phyloP scores from a whole-genome alignment of 2,329 filamentous ascomycete species.

The Diplocarpon mali region DNA sequence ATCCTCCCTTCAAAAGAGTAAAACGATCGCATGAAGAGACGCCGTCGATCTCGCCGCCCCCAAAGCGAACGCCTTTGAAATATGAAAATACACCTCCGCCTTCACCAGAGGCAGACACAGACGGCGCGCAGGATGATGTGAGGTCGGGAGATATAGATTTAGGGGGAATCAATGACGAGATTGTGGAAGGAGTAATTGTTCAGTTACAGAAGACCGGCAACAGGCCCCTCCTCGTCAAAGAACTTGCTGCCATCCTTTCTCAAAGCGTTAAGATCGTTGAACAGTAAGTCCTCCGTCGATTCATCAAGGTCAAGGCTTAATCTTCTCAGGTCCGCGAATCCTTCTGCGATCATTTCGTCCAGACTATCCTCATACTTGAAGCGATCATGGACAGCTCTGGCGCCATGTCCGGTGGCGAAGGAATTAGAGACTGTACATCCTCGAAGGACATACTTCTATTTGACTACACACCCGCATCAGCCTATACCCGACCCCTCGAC shows the following conservation, averaged over 20 bases:
- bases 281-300: constrained; percentile 54
- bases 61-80: constrained; percentile 31
- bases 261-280: constrained; percentile 72
- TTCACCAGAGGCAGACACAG: constrained; percentile 46
- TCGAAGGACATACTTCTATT: constrained; percentile 90
- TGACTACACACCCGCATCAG: constrained; percentile 78
- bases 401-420: constrained; percentile 83
- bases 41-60: constrained; percentile 34
- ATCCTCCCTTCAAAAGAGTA: constrained; percentile 51
- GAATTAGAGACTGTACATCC: constrained; percentile 88
- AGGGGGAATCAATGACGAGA: constrained; percentile 83
- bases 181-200: constrained; percentile 81
- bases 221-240: constrained; percentile 87
- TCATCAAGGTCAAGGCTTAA: constrained; percentile 19
- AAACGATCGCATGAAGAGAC: constrained; percentile 63
- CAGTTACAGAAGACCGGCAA: constrained; percentile 86
- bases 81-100: constrained; percentile 71
- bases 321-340: constrained; percentile 73
- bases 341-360: constrained; percentile 88
- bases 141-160: constrained; percentile 55
- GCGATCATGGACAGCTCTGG: constrained; percentile 65
- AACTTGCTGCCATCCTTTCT: constrained; percentile 72
- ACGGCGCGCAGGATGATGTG: constrained; percentile 32
- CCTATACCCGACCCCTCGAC: constrained; percentile 59
- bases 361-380: constrained; percentile 83